Evolutionary conservation across 257 asterid genomes (phyloP).

Genomic region (Jacaranda copaia): DNA sequence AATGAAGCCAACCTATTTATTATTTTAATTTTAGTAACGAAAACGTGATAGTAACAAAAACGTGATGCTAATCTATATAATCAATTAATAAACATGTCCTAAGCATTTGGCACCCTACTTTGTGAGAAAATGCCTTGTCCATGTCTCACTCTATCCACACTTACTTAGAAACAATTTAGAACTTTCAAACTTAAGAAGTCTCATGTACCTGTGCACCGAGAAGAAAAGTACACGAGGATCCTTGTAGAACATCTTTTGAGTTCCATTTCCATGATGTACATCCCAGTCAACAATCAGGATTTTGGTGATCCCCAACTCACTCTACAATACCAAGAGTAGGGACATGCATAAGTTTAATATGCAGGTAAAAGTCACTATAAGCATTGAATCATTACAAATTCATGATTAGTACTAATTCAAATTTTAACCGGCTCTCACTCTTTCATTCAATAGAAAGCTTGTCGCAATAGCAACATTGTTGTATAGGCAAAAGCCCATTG

Average conservation of each 20-base stretch:
- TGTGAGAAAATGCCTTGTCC: neutral
- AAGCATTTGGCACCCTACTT: slow-evolving; percentile 20
- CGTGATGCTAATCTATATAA: neutral
- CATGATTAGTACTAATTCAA: slow-evolving; percentile 28
- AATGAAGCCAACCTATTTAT: neutral
- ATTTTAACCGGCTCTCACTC: slow-evolving; percentile 60
- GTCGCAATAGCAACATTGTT: slow-evolving; percentile 94
- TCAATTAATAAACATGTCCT: neutral
- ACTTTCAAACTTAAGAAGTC: neutral
- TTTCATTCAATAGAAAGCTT: slow-evolving; percentile 73
- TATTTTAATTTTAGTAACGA: neutral
- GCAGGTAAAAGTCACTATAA: slow-evolving; percentile 2
- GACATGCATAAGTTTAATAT: slow-evolving; percentile 27
- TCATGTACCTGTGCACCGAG: slow-evolving; percentile 91
- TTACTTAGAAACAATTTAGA: neutral
- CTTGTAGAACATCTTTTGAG: slow-evolving; percentile 88
- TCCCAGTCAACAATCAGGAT: slow-evolving; percentile 97
- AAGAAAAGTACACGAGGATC: slow-evolving; percentile 93
- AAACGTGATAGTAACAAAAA: neutral
- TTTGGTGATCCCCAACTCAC: slow-evolving; percentile 78
- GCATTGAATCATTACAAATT: slow-evolving; percentile 14
- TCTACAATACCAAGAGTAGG: slow-evolving; percentile 48
- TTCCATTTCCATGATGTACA: slow-evolving; percentile 99
- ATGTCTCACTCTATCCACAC: neutral
- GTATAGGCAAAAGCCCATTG: slow-evolving; percentile 96